Base-by-base conservation (phyloP, 2,329 filamentous ascomycete species). In the Hymenoscyphus fructigenus region DNA sequence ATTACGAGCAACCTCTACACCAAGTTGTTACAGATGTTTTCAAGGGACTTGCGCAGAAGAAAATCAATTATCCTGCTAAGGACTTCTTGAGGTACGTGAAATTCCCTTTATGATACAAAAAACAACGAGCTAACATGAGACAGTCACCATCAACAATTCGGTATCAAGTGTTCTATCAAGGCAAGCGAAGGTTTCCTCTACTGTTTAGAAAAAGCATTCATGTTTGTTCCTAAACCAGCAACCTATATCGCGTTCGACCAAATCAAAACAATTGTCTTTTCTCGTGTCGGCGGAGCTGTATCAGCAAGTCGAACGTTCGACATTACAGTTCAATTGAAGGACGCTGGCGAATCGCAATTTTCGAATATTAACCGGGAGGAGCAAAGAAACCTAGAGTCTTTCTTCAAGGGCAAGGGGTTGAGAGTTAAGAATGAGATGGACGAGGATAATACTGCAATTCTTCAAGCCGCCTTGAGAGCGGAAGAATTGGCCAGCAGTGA, bases 161-260 rank as follows among this genome's bases (percentile, higher is more conserved):
- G 95, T 65, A 96, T 99, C 79, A 99, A 99, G 81, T 99, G 95
- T 79, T 96, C 93, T n/a, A 97, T 99, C 86, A 99, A 99, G 81
- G 96, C 96, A 62, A 97, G 96, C 78, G 95, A 99, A 80, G 95
- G 96, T 66, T 93, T 97, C 76, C 83, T 99, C 60, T 99, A 96
- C 85, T 97, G 93, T 77, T 82, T 99, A 71, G 95, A 99, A 79
- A 97, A 97, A 80, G 94, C 93, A 7, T 96, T 99, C 79, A 96
- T 99, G 87, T 99, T 99, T 77, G 95, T 99, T 17, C 95, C 95
- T 36, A 99, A 99, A 81, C 95, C 95, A 1, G 93, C 95, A 17
- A 97, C 94, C 1, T 99, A 98, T 80, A 94, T 99, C 66, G 91
- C 92, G 66, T 96, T 97, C 79, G 95, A 99, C 74, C 92, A 97